Base-by-base conservation (phyloP, 2,329 filamentous ascomycete species). In the Aspergillus felis region DNA sequence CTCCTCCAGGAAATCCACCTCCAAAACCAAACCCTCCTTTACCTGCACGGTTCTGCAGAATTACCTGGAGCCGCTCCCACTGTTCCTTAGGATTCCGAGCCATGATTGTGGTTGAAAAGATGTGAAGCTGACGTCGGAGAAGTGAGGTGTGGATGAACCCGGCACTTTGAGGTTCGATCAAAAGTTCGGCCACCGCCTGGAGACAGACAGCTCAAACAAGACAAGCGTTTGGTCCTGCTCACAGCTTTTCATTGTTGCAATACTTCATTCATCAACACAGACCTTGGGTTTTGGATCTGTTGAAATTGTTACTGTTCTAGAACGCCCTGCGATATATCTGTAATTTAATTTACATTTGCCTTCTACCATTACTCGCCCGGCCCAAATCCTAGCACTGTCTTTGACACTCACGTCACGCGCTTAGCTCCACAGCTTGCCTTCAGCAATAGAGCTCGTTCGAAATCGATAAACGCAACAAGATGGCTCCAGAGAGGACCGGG, bases 51-150 rank as follows among this genome's bases (percentile, higher is more conserved):
- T 81, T 79, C 69, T 83, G 79, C 65, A 87, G 79, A 60, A 84
- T 83, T 68, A 81, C 81, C 76, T 87, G 85, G 64, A 90, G 78
- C 68, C 82, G 81, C 74, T 82, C 80, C 82, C 85, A 89, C 66
- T 85, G 82, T 73, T 90, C 85, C 71, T 83, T 81, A 53, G 87
- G 86, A 71, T 87, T 85, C 64, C 77, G 73, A 66, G 74, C 72
- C 74, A 77, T 77, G 64, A 67, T 75, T 66, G 62, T 59, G 61
- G 68, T 60, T 59, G 58, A 56, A 57, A 62, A 60, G 61, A 57
- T 47, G 44, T 27, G 60, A 59, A 63, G 63, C 55, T 58, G 61
- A 64, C 52, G 64, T 62, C 62, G 53, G 59, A 64, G 61, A 59
- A 62, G 60, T 61, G 62, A 64, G 67, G 66, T 66, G 66, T 61